Conservation (phyloP, 2,329 filamentous ascomycete genomes). For the Neonectria sp. region DNA sequence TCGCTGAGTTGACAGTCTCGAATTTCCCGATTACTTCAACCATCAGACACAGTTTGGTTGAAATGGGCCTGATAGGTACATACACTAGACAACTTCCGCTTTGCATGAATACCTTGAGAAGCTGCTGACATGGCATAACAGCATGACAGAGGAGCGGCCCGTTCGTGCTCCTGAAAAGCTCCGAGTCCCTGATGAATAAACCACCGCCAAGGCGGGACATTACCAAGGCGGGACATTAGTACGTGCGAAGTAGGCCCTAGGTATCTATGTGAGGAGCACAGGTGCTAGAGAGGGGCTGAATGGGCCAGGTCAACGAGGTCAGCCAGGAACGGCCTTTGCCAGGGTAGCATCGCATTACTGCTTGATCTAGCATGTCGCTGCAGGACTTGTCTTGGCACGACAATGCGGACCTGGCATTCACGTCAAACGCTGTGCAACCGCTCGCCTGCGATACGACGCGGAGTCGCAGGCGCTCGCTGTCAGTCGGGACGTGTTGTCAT, state of each 20-base stretch:
- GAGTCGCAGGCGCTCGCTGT: slow-evolving; percentile 22
- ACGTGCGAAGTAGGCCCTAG: neutral
- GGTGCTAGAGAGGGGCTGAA: slow-evolving; percentile 5
- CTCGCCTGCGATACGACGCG: slow-evolving; percentile 21
- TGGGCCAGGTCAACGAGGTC: slow-evolving; percentile 23
- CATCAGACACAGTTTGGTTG: neutral
- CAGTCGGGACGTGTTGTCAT: slow-evolving; percentile 23
- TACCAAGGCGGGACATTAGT: neutral
- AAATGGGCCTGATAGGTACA: neutral
- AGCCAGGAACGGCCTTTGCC: slow-evolving; percentile 38
- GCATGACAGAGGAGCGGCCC: slow-evolving; percentile 8
- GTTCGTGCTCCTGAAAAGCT: neutral
- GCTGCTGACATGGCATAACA: neutral
- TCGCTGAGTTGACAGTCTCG: neutral
- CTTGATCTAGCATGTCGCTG: slow-evolving; percentile 43
- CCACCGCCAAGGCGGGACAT: slow-evolving; percentile 2
- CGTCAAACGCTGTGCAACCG: slow-evolving; percentile 22
- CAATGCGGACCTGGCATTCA: slow-evolving; percentile 16
- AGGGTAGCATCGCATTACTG: slow-evolving; percentile 47
- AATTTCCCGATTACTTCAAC: neutral
- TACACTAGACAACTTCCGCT: slow-evolving; percentile 5
- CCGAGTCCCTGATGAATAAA: slow-evolving; percentile 14
- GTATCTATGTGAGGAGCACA: neutral
- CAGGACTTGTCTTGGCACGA: slow-evolving; percentile 17
- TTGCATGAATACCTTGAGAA: slow-evolving; percentile 13